Conservation (phyloP, 768 basidiomycete genomes). For the Naematelia encephala region DNA sequence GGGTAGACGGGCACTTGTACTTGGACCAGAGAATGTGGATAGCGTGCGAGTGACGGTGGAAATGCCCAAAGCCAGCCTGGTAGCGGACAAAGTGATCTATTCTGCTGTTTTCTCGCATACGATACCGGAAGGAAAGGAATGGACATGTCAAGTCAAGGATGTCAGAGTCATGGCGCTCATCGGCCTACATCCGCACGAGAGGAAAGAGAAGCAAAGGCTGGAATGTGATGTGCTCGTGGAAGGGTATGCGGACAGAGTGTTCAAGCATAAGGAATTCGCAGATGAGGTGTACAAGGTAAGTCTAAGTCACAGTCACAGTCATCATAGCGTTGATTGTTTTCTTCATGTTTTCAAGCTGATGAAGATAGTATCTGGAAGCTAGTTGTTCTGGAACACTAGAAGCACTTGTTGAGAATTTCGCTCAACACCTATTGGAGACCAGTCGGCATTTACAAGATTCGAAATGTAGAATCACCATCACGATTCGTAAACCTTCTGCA, state of each 20-base stretch:
- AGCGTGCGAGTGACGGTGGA: constrained; percentile 55
- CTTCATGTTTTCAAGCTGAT: background rate
- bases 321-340: background rate
- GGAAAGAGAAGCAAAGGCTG: constrained; percentile 63
- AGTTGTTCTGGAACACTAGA: constrained; percentile 67
- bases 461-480: constrained; percentile 55
- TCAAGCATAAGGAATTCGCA: constrained; percentile 54
- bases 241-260: constrained; percentile 23
- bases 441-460: background rate
- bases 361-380: constrained; percentile 54
- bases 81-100: constrained; percentile 55
- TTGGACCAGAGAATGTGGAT: constrained; percentile 46
- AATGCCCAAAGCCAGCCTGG: constrained; percentile 58
- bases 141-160: constrained; percentile 51
- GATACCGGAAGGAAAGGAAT: constrained; percentile 30
- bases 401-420: constrained; percentile 62
- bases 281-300: constrained; percentile 52
- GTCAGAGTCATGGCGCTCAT: constrained; percentile 61
- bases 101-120: constrained; percentile 11
- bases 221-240: constrained; percentile 54
- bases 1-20: constrained; percentile 52
- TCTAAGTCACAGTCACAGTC: constrained; percentile 5
- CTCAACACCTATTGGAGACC: constrained; percentile 54
- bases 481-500: constrained; percentile 69
- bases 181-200: constrained; percentile 67